phyloP scores from a whole-genome alignment of 192 early-diverging fungal species.

The Podila clonocystis region DNA sequence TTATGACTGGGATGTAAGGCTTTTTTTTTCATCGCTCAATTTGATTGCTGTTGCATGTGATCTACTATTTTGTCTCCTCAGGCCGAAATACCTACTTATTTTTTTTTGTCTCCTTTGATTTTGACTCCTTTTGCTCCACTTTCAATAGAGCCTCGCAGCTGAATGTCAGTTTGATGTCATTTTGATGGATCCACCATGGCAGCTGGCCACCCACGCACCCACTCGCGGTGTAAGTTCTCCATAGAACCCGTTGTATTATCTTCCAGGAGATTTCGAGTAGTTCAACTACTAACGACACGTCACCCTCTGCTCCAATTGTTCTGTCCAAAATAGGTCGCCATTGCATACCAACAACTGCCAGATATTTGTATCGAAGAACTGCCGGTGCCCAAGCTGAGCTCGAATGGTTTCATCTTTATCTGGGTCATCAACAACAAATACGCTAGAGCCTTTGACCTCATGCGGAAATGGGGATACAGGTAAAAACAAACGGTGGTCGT shows the following conservation, averaged over 20 bases:
- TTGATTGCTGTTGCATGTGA: background rate
- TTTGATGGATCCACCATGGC: slow-evolving; percentile 97
- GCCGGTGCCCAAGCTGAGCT: slow-evolving; percentile 87
- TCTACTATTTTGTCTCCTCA: no score
- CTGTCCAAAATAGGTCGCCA: slow-evolving; percentile 68
- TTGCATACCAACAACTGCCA: slow-evolving; percentile 95
- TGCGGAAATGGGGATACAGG: slow-evolving; percentile 96
- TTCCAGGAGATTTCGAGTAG: no score
- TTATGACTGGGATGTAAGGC: slow-evolving; percentile 89
- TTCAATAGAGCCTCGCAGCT: slow-evolving; percentile 68
- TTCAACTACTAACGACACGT: no score
- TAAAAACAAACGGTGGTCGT: slow-evolving; percentile 20
- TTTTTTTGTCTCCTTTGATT: background rate
- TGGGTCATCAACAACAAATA: slow-evolving; percentile 99
- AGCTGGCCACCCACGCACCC: slow-evolving; percentile 92
- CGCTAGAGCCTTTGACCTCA: slow-evolving; percentile 91
- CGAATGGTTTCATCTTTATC: slow-evolving; percentile 93
- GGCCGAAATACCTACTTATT: background rate
- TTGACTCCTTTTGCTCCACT: background rate
- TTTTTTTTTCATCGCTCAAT: slow-evolving; percentile 4
- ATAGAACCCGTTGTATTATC: no score
- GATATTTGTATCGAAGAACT: slow-evolving; percentile 93
- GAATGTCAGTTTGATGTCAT: slow-evolving; percentile 95
- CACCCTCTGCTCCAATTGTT: background rate
- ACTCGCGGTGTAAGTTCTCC: slow-evolving; percentile 91